phyloP scores from a whole-genome alignment of 495 filamentous ascomycete genomes.

The Annulohypoxylon maeteangense region DNA sequence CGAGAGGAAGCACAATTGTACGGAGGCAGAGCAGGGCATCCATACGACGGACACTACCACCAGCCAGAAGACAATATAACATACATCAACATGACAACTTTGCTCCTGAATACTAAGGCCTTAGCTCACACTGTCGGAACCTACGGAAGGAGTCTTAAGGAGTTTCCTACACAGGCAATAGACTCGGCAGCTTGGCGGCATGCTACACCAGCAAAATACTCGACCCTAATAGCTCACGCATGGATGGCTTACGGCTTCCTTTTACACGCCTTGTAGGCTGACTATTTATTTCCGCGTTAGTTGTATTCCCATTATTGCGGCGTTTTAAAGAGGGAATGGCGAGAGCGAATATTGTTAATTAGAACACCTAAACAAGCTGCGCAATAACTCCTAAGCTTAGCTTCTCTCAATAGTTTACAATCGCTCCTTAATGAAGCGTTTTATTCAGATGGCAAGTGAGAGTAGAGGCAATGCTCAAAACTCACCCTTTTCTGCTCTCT shows the following conservation, averaged over 20 bases:
- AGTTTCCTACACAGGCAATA: background rate
- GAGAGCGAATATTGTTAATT: conserved; percentile 27
- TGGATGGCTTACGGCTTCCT: conserved; percentile 16
- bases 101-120: conserved; percentile 35
- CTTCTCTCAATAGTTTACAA: conserved; percentile 1
- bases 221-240: background rate
- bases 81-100: conserved; percentile 33
- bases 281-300: background rate
- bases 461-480: background rate
- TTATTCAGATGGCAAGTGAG: background rate
- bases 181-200: background rate
- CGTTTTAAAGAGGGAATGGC: background rate
- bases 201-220: background rate
- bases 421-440: background rate
- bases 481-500: background rate
- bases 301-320: background rate
- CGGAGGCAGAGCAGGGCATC: conserved; percentile 23
- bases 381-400: conserved; percentile 17
- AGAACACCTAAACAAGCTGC: conserved; percentile 23
- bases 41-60: conserved; percentile 38
- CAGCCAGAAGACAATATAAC: conserved; percentile 21
- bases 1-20: conserved; percentile 45
- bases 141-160: conserved; percentile 24
- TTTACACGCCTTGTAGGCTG: background rate
- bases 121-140: conserved; percentile 33